A percentile compares a stretch with the other conserved stretches of the same genome.
Conservation (phyloP, 805 yeast genomes). For the Candida pseudoglaebosa region DNA sequence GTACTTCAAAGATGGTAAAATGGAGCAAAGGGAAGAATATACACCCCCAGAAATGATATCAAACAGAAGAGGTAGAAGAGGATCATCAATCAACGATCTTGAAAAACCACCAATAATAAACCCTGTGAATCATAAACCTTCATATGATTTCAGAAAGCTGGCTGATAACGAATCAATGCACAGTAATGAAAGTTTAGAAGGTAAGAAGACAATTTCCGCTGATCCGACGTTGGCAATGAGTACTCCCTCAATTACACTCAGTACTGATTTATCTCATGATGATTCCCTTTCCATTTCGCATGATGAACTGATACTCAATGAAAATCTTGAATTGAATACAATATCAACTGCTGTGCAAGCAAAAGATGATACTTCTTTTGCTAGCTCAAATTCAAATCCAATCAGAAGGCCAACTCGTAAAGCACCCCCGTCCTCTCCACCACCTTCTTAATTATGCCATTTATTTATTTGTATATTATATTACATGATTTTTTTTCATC, state of each 20-base stretch:
- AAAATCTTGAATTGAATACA: not conserved
- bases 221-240: not conserved
- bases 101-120: not conserved
- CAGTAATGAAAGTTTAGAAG: not conserved
- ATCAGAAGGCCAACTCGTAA: conserved; percentile 1
- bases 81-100: conserved; percentile 5
- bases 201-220: not conserved
- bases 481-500: conserved; percentile 2
- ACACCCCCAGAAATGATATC: conserved; percentile 68
- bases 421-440: conserved; percentile 1
- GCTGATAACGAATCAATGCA: conserved; percentile 1
- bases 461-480: not conserved
- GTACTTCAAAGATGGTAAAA: conserved; percentile 51
- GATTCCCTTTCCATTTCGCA: not conserved
- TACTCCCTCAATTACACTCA: not conserved
- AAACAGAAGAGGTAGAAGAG: conserved; percentile 43
- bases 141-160: conserved; percentile 20
- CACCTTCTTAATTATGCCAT: not conserved
- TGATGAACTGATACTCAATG: not conserved
- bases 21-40: conserved; percentile 19
- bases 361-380: not conserved
- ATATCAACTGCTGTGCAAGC: not conserved
- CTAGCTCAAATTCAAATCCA: not conserved
- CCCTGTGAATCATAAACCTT: conserved; percentile 9
- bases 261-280: not conserved